These are phyloP conservation scores for Penicillium steckii DNA, from an alignment of 495 filamentous ascomycete species.

Conservation along the genomic window DNA sequence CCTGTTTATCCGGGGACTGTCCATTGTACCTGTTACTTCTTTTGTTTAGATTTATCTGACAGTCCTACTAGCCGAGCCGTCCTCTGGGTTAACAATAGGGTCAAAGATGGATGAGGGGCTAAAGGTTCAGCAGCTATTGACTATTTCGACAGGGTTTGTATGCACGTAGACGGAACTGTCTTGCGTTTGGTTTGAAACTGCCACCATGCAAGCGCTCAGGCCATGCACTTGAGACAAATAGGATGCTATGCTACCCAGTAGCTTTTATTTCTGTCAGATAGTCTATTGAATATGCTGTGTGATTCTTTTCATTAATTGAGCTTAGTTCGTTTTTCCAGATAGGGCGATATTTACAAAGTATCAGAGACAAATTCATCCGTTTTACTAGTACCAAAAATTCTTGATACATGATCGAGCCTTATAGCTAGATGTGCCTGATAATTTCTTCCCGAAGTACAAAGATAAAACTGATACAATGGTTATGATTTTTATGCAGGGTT, in stretches of 20 bases:
- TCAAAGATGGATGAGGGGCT: not conserved
- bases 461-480: too few relatives aligned
- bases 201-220: conserved; percentile 6
- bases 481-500: too few relatives aligned
- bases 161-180: conserved; percentile 2
- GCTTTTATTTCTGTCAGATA: not conserved
- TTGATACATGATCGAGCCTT: too few relatives aligned
- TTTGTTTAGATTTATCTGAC: not conserved
- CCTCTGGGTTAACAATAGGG: not conserved
- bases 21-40: not conserved
- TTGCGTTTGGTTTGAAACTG: not conserved
- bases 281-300: not conserved
- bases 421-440: too few relatives aligned
- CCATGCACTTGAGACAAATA: conserved; percentile 1
- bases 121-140: not conserved
- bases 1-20: not conserved
- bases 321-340: not conserved
- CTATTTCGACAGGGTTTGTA: not conserved
- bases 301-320: not conserved
- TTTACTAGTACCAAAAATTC: too few relatives aligned
- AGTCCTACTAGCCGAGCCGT: not conserved
- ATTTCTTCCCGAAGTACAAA: too few relatives aligned
- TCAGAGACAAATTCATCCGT: too few relatives aligned
- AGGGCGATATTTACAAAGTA: too few relatives aligned
- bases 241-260: not conserved